Conservation (phyloP, 2,329 filamentous ascomycete genomes). For the Ceratocystis smalleyi region DNA sequence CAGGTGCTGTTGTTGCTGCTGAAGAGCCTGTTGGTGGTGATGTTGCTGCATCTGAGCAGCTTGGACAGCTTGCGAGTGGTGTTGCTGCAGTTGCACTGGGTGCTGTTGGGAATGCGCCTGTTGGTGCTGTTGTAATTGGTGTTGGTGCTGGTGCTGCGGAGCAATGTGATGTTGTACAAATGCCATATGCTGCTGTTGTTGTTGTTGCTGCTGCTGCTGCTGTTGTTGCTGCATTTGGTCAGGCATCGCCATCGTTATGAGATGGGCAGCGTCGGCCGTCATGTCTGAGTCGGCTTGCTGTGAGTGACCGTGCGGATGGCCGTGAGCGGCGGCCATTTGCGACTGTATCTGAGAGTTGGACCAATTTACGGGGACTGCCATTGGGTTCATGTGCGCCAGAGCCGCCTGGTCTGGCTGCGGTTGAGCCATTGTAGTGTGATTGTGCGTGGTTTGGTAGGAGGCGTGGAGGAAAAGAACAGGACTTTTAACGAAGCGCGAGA, state of each 20-base stretch:
- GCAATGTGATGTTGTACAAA: slow-evolving; percentile 11
- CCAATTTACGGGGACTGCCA: slow-evolving; percentile 12
- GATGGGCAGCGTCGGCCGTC: slow-evolving; percentile 11
- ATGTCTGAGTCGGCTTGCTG: slow-evolving; percentile 12
- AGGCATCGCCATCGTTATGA: slow-evolving; percentile 14
- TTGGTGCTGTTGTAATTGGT: slow-evolving; percentile 21
- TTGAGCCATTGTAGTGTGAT: slow-evolving; percentile 9
- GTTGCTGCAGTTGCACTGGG: neutral
- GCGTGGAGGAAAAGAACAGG: neutral
- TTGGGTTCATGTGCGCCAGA: slow-evolving; percentile 13
- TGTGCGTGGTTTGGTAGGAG: neutral
- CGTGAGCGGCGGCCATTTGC: slow-evolving; percentile 10
- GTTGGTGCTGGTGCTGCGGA: slow-evolving; percentile 19
- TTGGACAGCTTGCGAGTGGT: slow-evolving; percentile 9
- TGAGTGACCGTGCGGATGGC: neutral
- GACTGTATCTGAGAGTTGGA: slow-evolving; percentile 2
- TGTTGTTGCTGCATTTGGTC: slow-evolving; percentile 11
- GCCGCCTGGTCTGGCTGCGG: slow-evolving; percentile 11
- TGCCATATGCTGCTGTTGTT: slow-evolving; percentile 9
- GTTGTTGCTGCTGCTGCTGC: slow-evolving; percentile 2
- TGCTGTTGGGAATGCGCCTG: slow-evolving; percentile 12
- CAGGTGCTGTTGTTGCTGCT: slow-evolving; percentile 19
- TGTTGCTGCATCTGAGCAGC: slow-evolving; percentile 10
- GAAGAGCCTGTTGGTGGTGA: slow-evolving; percentile 9
- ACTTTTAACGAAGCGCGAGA: neutral